phyloP scores from a whole-genome alignment of 2,329 filamentous ascomycete genomes.

The Fusarium hainanense region DNA sequence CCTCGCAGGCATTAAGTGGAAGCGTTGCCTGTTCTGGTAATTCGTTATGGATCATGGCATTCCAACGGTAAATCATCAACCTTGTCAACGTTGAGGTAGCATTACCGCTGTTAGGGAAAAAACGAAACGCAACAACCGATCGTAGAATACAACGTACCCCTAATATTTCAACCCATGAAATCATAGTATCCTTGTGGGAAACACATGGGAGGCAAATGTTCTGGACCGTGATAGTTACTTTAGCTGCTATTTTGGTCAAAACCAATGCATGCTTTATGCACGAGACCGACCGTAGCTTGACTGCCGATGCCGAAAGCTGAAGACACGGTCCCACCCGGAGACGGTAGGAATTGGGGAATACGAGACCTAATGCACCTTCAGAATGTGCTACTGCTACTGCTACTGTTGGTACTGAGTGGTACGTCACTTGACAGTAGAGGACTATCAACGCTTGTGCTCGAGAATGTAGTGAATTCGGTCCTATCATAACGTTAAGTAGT shows the following conservation, averaged over 20 bases:
- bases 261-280: constrained; percentile 15
- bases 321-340: constrained; percentile 8
- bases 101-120: constrained; percentile 1
- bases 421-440: constrained; percentile 39
- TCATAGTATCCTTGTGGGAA: not conserved
- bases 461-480: constrained; percentile 38
- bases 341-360: constrained; percentile 36
- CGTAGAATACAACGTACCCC: constrained; percentile 20
- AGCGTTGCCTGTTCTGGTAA: constrained; percentile 11
- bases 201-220: constrained; percentile 1
- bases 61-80: constrained; percentile 10
- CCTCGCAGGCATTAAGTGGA: constrained; percentile 21
- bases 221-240: constrained; percentile 1
- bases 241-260: constrained; percentile 24
- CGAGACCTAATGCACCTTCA: constrained; percentile 29
- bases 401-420: constrained; percentile 25
- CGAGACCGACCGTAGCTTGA: constrained; percentile 1
- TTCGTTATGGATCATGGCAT: constrained; percentile 17
- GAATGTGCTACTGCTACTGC: constrained; percentile 3
- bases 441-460: constrained; percentile 22
- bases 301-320: constrained; percentile 25
- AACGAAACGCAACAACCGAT: not conserved
- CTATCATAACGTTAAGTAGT: constrained; percentile 1
- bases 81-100: constrained; percentile 16
- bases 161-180: constrained; percentile 8